A percentile compares a stretch with the other conserved stretches of the same genome.
Conservation (phyloP, 2,329 filamentous ascomycete species). For the Parastagonospora nodorum region DNA sequence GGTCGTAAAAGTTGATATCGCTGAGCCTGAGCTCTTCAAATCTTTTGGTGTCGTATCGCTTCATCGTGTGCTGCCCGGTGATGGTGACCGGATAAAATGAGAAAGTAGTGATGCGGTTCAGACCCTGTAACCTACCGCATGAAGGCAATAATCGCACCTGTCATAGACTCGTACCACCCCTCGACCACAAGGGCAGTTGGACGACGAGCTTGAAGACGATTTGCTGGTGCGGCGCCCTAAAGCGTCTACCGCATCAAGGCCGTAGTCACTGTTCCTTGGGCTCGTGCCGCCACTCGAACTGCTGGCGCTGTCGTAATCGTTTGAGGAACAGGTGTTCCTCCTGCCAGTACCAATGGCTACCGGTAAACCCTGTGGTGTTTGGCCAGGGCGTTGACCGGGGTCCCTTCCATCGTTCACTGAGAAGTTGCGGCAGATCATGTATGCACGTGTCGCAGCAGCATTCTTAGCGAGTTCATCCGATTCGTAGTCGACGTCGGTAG, state of each 20-base stretch:
- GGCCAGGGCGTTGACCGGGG: conserved; percentile 60
- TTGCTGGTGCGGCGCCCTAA: conserved; percentile 42
- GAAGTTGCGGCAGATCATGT: conserved; percentile 97
- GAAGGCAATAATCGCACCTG: conserved; percentile 50
- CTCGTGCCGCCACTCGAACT: conserved; percentile 62
- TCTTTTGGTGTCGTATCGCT: conserved; percentile 20
- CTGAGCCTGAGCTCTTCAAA: conserved; percentile 45
- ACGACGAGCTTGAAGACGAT: conserved; percentile 32
- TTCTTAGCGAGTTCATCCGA: conserved; percentile 84
- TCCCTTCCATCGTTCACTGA: conserved; percentile 95
- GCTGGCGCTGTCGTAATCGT: conserved; percentile 57
- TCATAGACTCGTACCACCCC: conserved; percentile 49
- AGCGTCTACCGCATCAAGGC: conserved; percentile 44
- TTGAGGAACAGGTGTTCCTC: conserved; percentile 53
- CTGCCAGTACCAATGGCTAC: conserved; percentile 68
- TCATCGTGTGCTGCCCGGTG: conserved; percentile 22
- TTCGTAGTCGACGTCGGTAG: conserved; percentile 84
- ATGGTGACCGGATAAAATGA: background rate
- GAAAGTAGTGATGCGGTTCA: conserved; percentile 1
- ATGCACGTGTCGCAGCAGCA: conserved; percentile 92
- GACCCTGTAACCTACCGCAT: conserved; percentile 47
- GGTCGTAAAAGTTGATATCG: conserved; percentile 33
- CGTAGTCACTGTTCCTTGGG: conserved; percentile 55
- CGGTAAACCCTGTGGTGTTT: conserved; percentile 65
- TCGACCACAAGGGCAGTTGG: conserved; percentile 45